Percentiles rank a stretch among this genome's conserved stretches.
phyloP scores from a whole-genome alignment of 768 basidiomycete genomes.

The Tylopilus sp. region DNA sequence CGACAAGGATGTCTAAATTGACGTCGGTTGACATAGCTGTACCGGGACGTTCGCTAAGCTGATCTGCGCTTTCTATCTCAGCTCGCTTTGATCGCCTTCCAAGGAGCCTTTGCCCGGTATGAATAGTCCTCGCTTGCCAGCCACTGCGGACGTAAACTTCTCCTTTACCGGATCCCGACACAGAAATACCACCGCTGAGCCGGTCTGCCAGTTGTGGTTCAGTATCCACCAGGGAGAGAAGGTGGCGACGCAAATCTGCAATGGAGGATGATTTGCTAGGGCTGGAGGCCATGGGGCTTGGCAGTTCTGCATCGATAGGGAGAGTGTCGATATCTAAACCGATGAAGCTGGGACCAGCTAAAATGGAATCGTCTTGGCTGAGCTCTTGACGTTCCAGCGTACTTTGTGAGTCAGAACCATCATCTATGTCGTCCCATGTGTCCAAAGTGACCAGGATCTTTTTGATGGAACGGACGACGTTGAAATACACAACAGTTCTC shows the following conservation, averaged over 20 bases:
- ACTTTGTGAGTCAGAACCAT: conserved; percentile 43
- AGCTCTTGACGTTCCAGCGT: conserved; percentile 32
- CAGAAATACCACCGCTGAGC: conserved; percentile 68
- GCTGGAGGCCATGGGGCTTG: conserved; percentile 13
- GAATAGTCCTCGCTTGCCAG: conserved; percentile 71
- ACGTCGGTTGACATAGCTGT: conserved; percentile 30
- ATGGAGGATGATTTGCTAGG: conserved; percentile 35
- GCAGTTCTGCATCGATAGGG: conserved; percentile 9
- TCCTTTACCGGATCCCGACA: conserved; percentile 74
- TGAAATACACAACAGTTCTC: conserved; percentile 74
- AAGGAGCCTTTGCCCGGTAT: conserved; percentile 41
- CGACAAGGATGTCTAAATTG: conserved; percentile 52
- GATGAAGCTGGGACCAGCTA: conserved; percentile 11
- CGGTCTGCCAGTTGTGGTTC: conserved; percentile 67
- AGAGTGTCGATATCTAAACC: conserved; percentile 5
- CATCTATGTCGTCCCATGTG: conserved; percentile 56
- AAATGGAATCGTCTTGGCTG: conserved; percentile 20
- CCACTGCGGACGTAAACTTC: conserved; percentile 75
- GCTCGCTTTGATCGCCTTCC: conserved; percentile 28
- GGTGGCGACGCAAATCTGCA: conserved; percentile 53
- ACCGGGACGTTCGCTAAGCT: conserved; percentile 23
- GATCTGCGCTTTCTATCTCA: conserved; percentile 28
- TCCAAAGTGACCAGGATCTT: conserved; percentile 65
- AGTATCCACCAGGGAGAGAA: conserved; percentile 56
- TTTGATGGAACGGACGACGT: conserved; percentile 67